Percentiles rank a stretch among this genome's conserved stretches.
These are phyloP conservation scores for Geum urbanum DNA, from an alignment of 306 rosid genomes.

Conservation along the genomic window DNA sequence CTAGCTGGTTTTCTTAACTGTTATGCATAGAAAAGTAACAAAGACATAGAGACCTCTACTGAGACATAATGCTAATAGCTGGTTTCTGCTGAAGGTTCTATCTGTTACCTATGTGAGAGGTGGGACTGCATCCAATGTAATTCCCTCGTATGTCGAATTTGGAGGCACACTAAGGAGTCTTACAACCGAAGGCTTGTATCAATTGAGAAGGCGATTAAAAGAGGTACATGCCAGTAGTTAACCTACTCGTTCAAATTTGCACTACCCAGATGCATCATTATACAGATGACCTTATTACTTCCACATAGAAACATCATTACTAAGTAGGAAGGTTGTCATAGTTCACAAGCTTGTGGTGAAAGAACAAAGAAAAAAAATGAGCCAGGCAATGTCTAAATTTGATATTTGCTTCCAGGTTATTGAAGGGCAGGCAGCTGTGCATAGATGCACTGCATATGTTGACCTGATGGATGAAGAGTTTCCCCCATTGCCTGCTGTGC, in stretches of 20 bases:
- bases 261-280: no score
- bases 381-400: neutral
- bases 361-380: neutral
- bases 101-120: slow-evolving; percentile 59
- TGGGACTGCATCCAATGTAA: slow-evolving; percentile 46
- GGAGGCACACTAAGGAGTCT: slow-evolving; percentile 70
- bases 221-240: slow-evolving; percentile 36
- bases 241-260: neutral
- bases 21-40: neutral
- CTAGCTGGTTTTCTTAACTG: neutral
- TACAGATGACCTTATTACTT: no score
- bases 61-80: slow-evolving; percentile 3
- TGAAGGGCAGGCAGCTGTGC: slow-evolving; percentile 63
- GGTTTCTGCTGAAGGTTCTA: slow-evolving; percentile 41
- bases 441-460: slow-evolving; percentile 49
- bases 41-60: neutral
- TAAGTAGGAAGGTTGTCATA: neutral
- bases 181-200: slow-evolving; percentile 56
- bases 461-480: slow-evolving; percentile 32
- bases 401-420: slow-evolving; percentile 42
- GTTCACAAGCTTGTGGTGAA: neutral
- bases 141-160: slow-evolving; percentile 51
- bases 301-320: neutral
- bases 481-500: slow-evolving; percentile 33
- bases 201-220: slow-evolving; percentile 48